Evolutionary conservation across 2,329 filamentous ascomycete genomes (phyloP).

Genomic region (Phaeoacremonium minimum): DNA sequence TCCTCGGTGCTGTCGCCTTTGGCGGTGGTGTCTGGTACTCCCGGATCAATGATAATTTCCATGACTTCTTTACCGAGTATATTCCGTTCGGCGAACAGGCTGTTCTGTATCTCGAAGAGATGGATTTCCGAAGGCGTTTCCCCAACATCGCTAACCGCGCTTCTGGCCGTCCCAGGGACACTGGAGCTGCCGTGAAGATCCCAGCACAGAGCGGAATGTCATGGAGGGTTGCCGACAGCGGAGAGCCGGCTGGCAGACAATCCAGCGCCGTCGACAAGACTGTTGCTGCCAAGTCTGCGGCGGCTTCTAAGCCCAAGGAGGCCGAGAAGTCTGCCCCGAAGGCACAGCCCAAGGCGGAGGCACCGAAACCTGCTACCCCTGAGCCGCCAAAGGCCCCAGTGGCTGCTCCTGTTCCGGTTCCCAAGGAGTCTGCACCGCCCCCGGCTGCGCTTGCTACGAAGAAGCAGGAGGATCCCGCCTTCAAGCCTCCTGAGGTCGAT

Average conservation of each 20-base stretch:
- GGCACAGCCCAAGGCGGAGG: conserved; percentile 14
- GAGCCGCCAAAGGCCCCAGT: conserved; percentile 21
- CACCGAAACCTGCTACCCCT: conserved; percentile 17
- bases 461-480: conserved; percentile 29
- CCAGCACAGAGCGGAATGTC: conserved; percentile 81
- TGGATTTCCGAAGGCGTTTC: conserved; percentile 87
- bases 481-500: conserved; percentile 58
- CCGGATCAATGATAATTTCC: conserved; percentile 92
- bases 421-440: conserved; percentile 13
- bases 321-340: conserved; percentile 5
- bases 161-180: conserved; percentile 47
- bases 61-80: conserved; percentile 97
- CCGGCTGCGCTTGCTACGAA: too few species aligned
- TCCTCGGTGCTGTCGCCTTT: conserved; percentile 76
- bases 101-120: conserved; percentile 92
- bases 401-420: conserved; percentile 14
- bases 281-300: conserved; percentile 23
- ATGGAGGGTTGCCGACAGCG: conserved; percentile 67
- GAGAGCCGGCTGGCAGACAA: conserved; percentile 53
- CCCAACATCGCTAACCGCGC: conserved; percentile 39
- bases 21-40: conserved; percentile 90
- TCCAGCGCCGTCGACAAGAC: conserved; percentile 47
- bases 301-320: conserved; percentile 19
- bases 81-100: conserved; percentile 91
- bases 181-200: conserved; percentile 73